Evolutionary conservation across 1,284 basidiomycete genomes (phyloP).

Genomic region (Leucoagaricus sp.): DNA sequence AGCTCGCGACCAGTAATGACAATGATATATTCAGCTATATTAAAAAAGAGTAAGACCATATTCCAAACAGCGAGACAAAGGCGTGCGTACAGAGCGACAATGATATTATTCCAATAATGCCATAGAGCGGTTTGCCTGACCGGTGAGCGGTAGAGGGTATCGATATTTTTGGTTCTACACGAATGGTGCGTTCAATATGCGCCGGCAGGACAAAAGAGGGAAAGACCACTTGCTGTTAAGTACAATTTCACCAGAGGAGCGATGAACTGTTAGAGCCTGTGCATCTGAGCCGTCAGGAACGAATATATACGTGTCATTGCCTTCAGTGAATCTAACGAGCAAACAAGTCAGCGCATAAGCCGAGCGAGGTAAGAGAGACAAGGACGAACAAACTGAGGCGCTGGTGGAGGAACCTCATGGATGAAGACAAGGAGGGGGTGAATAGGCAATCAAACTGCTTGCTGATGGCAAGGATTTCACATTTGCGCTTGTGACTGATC

Average conservation of each 20-base stretch:
- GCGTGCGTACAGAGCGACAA: slow-evolving; percentile 75
- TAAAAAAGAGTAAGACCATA: neutral
- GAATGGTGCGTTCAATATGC: slow-evolving; percentile 8
- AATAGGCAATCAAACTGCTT: slow-evolving; percentile 13
- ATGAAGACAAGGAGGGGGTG: slow-evolving; percentile 13
- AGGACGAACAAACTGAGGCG: slow-evolving; percentile 62
- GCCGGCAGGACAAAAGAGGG: neutral
- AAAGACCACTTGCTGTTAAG: slow-evolving; percentile 56
- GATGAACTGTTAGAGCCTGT: slow-evolving; percentile 68
- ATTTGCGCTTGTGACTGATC: slow-evolving; percentile 19
- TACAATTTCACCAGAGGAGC: slow-evolving; percentile 70
- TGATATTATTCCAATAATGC: slow-evolving; percentile 85
- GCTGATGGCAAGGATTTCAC: slow-evolving; percentile 11
- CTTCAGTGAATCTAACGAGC: slow-evolving; percentile 58
- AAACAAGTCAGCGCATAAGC: neutral
- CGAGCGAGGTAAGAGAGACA: neutral
- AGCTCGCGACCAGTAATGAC: slow-evolving; percentile 86
- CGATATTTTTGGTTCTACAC: slow-evolving; percentile 54
- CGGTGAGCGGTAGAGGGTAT: slow-evolving; percentile 56
- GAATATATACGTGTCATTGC: slow-evolving; percentile 76
- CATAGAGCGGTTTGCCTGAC: slow-evolving; percentile 70
- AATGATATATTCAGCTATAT: slow-evolving; percentile 88
- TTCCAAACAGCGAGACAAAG: slow-evolving; percentile 1
- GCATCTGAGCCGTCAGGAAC: slow-evolving; percentile 64
- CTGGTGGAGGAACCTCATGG: slow-evolving; percentile 70